Evolutionary conservation across 164 flowering plant genomes (phyloP).

Genomic region (Tetracentron sinense): DNA sequence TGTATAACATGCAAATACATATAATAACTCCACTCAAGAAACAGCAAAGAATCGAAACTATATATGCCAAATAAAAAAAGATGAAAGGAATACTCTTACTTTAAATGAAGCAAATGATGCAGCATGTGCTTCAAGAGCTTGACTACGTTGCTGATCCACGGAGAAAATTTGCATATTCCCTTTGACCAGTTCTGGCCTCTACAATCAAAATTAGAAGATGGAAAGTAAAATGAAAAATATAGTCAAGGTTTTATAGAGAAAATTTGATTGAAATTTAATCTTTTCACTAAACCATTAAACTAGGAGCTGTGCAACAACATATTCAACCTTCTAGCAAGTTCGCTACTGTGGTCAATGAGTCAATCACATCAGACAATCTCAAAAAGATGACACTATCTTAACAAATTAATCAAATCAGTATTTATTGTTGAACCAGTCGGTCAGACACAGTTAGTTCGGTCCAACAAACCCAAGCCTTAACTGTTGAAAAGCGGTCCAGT

Average conservation of each 20-base stretch:
- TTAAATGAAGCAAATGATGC: conserved; percentile 86
- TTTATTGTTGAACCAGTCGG: too few relatives aligned
- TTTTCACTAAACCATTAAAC: background rate
- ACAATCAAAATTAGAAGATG: conserved; percentile 6
- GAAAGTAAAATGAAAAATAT: background rate
- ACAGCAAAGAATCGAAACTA: background rate
- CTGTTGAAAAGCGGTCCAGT: too few relatives aligned
- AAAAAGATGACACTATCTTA: too few relatives aligned
- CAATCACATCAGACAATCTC: too few relatives aligned
- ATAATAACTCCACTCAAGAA: background rate
- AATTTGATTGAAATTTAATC: background rate
- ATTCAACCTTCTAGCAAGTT: background rate
- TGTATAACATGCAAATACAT: conserved; percentile 5
- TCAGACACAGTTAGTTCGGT: too few relatives aligned
- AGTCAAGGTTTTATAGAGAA: background rate
- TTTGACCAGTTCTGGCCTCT: conserved; percentile 97
- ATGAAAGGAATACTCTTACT: conserved; percentile 29
- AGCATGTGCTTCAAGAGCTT: conserved; percentile 99
- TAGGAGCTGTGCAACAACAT: background rate
- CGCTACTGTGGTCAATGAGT: too few relatives aligned
- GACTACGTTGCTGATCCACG: conserved; percentile 98
- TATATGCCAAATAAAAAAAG: background rate
- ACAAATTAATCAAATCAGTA: too few relatives aligned
- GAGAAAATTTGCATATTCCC: conserved; percentile 99
- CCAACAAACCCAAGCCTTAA: too few relatives aligned